Evolutionary conservation across 2,329 filamentous ascomycete genomes (phyloP), one percentile per base, ranked within the genome.

Genomic region (Penicillium verrucosum): DNA sequence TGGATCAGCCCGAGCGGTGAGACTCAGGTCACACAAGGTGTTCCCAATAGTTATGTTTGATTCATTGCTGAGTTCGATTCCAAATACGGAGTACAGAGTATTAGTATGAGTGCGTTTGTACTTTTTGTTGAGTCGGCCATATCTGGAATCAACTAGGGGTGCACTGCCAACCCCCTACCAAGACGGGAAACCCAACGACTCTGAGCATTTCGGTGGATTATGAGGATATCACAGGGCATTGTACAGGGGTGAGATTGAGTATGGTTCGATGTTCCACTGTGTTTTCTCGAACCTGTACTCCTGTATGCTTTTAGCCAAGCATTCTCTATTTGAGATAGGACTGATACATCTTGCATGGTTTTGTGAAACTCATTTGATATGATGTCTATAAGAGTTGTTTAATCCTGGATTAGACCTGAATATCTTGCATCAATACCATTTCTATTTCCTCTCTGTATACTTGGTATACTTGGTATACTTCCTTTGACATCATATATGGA

Each of bases 1-100:
- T 64, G 56, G 44, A 56, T 51, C 52, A 40, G 52, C 58, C 57
- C 58, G 58, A 59, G 52, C 59, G 59, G 60, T 55, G 53, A 60
- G 42, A 54, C 32, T 47, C 42, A 47, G 21, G 58, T 65, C 50
- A 56, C 32, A 61, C 58, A 57, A 60, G 41, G 47, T 41, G 46
- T 47, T 41, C 53, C 47, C 47, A 54, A 51, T 45, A 37, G 44
- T 41, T 45, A 42, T 41, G 49, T 54, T 53, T n/a, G 36, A 54
- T 49, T 21, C 16, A 53, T 30, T 38, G 54, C 18, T 18, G 42
- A 46, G 59, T 50, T 54, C 34, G 51, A 52, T 55, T 64, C 53
- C 30, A 51, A 62, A 59, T 60, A 8, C 16, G 4, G 27, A 32
- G 27, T 18, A 44, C 18, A 18, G 18, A 18, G 18, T 18, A 18